Percentiles rank a stretch among this genome's conserved stretches.
phyloP scores from a whole-genome alignment of 1,284 basidiomycete species.

The Malassezia psittaci region DNA sequence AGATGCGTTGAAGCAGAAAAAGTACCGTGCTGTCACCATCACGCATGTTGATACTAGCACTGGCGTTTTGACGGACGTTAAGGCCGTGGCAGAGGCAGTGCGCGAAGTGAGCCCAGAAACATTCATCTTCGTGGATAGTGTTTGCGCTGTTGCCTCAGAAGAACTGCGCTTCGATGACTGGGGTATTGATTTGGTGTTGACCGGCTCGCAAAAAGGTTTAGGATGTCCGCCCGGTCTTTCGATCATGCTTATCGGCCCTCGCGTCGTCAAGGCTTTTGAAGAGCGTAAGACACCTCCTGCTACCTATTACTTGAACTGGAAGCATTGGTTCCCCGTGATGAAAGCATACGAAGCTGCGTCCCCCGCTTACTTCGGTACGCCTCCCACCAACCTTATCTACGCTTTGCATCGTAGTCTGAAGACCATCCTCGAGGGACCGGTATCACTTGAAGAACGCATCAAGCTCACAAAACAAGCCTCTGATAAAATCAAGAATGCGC shows the following conservation, averaged over 20 bases:
- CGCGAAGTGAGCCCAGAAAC: constrained; percentile 72
- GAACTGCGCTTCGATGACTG: constrained; percentile 87
- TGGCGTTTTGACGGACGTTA: constrained; percentile 76
- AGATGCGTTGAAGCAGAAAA: constrained; percentile 64
- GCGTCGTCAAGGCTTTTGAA: constrained; percentile 68
- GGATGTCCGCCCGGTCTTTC: constrained; percentile 89
- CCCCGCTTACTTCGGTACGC: constrained; percentile 43
- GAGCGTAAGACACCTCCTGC: constrained; percentile 61
- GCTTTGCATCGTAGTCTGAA: constrained; percentile 72
- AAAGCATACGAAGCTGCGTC: constrained; percentile 45
- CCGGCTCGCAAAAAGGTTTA: constrained; percentile 89
- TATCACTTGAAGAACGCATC: constrained; percentile 69
- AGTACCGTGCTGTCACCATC: constrained; percentile 81
- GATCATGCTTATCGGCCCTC: constrained; percentile 69
- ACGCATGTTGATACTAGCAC: constrained; percentile 64
- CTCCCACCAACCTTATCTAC: constrained; percentile 81
- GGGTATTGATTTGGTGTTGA: constrained; percentile 79
- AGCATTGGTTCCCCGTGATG: constrained; percentile 45
- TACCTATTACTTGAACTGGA: constrained; percentile 68
- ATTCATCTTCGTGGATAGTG: constrained; percentile 75
- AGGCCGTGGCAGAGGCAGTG: constrained; percentile 66
- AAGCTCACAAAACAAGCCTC: constrained; percentile 65
- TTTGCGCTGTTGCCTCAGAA: constrained; percentile 91
- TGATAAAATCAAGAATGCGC: constrained; percentile 63
- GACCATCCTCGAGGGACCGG: constrained; percentile 56